Conservation (phyloP, 2,329 filamentous ascomycete genomes). For the Ascochyta viciae-villosae region DNA sequence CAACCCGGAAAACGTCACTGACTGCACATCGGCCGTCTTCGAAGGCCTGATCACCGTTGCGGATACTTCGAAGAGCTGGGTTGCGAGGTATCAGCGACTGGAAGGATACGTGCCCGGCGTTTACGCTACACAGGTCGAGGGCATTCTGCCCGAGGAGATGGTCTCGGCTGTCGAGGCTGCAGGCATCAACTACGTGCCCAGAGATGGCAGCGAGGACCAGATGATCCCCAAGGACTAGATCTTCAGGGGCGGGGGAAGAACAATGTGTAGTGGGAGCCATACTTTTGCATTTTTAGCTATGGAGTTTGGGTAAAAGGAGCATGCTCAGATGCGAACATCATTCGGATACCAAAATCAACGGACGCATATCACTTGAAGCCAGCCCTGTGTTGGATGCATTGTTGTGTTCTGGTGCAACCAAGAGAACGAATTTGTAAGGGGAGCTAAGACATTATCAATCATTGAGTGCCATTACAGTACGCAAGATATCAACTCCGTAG, state of each 20-base stretch:
- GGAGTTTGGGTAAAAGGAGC: constrained; percentile 31
- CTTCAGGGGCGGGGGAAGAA: too few species aligned
- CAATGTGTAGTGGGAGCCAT: not conserved
- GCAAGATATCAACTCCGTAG: too few species aligned
- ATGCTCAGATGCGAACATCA: constrained; percentile 5
- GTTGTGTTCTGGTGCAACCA: too few species aligned
- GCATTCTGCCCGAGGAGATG: constrained; percentile 69
- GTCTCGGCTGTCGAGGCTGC: constrained; percentile 63
- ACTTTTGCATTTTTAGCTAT: constrained; percentile 32
- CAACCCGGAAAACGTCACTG: constrained; percentile 80
- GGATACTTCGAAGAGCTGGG: constrained; percentile 86
- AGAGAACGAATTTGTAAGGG: too few species aligned
- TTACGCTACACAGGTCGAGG: constrained; percentile 94
- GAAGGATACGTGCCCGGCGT: constrained; percentile 87
- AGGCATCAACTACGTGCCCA: constrained; percentile 66
- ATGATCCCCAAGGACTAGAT: constrained; percentile 42
- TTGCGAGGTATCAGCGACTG: constrained; percentile 94
- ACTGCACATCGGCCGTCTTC: constrained; percentile 95
- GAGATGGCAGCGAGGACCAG: constrained; percentile 49
- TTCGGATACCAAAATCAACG: constrained; percentile 9
- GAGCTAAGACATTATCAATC: too few species aligned
- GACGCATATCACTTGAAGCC: not conserved
- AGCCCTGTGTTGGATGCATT: too few species aligned
- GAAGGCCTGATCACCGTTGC: constrained; percentile 88
- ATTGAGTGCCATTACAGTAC: too few species aligned